phyloP scores from a whole-genome alignment of 495 filamentous ascomycete genomes.

The Penicillium ucsense region DNA sequence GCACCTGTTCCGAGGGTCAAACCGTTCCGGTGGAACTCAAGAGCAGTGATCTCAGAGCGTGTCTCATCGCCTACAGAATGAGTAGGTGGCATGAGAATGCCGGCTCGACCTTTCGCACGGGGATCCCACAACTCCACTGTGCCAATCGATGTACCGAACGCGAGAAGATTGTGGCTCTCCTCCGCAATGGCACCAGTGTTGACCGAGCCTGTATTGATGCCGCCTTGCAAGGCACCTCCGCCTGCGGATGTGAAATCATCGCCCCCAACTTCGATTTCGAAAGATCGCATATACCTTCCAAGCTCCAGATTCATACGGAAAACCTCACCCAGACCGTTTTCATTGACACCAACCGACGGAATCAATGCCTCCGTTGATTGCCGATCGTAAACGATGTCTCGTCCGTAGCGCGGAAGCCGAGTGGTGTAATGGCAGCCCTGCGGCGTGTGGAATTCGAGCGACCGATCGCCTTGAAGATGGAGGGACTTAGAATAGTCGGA shows the following conservation, averaged over 20 bases:
- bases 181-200: conserved; percentile 87
- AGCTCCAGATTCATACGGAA: conserved; percentile 85
- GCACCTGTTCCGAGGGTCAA: conserved; percentile 82
- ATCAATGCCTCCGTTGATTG: conserved; percentile 80
- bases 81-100: conserved; percentile 49
- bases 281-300: conserved; percentile 79
- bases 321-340: conserved; percentile 78
- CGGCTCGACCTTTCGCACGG: conserved; percentile 70
- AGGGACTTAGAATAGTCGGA: conserved; percentile 91
- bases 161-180: conserved; percentile 78
- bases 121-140: conserved; percentile 96
- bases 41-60: conserved; percentile 70
- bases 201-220: conserved; percentile 71
- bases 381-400: conserved; percentile 78
- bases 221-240: conserved; percentile 66
- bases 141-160: conserved; percentile 92
- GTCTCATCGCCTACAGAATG: conserved; percentile 33
- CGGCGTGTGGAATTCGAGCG: conserved; percentile 89
- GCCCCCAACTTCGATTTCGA: conserved; percentile 75
- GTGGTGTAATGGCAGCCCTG: conserved; percentile 79
- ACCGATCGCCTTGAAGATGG: conserved; percentile 85
- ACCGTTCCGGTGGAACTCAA: conserved; percentile 79
- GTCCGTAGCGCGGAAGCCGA: conserved; percentile 82
- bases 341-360: conserved; percentile 78
- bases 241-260: conserved; percentile 59